These are phyloP conservation scores for Gillenia trifoliata DNA, from an alignment of 306 rosid species.

Conservation along the genomic window DNA sequence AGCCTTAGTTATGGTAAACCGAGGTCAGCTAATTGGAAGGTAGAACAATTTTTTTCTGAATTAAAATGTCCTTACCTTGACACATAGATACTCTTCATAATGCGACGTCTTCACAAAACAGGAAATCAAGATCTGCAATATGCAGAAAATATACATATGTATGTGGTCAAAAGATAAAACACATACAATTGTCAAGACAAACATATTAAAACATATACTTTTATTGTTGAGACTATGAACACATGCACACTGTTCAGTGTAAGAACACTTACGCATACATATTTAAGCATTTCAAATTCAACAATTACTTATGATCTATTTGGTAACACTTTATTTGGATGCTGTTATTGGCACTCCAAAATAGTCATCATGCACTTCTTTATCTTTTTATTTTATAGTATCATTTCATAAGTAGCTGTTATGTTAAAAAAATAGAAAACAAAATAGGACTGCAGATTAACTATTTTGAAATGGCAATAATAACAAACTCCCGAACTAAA, in stretches of 20 bases:
- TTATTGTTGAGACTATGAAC: neutral
- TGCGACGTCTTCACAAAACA: constrained; percentile 96
- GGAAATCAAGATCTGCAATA: constrained; percentile 72
- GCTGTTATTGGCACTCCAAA: neutral
- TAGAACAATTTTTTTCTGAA: neutral
- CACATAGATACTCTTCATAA: constrained; percentile 82
- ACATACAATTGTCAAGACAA: neutral
- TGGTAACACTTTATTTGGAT: neutral
- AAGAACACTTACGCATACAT: neutral
- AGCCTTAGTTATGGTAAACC: neutral
- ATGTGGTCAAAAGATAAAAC: neutral
- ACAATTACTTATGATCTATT: neutral
- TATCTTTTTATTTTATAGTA: too few relatives aligned
- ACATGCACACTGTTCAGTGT: neutral
- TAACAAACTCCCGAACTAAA: too few relatives aligned
- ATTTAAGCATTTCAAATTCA: neutral
- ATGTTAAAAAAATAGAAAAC: neutral
- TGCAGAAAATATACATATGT: constrained; percentile 4
- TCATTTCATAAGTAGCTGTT: neutral
- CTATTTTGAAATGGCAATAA: neutral
- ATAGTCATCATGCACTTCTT: too few relatives aligned
- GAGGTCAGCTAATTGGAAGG: neutral
- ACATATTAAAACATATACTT: neutral
- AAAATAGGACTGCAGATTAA: neutral
- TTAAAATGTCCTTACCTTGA: constrained; percentile 61